Evolutionary conservation across 2,329 filamentous ascomycete species (phyloP), one percentile per base, ranked within the genome.

Genomic region (Verticillium longisporum): DNA sequence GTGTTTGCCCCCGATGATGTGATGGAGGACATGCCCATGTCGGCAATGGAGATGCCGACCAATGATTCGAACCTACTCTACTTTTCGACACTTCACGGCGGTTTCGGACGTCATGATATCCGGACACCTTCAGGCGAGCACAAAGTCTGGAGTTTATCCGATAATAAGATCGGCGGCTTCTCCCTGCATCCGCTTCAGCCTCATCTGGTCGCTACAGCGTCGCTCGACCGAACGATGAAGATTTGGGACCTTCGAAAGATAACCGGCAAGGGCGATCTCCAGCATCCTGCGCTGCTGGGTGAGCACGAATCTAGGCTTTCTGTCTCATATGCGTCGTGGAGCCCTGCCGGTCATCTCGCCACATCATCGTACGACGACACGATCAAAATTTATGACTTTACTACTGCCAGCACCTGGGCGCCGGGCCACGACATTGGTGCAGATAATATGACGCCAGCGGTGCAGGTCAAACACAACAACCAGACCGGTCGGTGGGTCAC

Each of bases 161-260:
- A 96, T 59, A 93, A 96, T 73, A 99, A 99, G 71, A 97, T 99
- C 60, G 95, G 95, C 18, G 95, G 95, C 0, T 98, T 98, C 74
- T 90, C 88, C 0, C 75, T 97, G 1, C 88, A 96, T 68, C 94
- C 95, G 0, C 73, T 88, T 0, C 83, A 92, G 2, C 88, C 92
- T 0, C 90, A 98, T 69, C 84, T 97, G 4, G 75, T 97, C 0
- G 92, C 92, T 0, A 98, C 95, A 0, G 95, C 93, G 0, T 96
- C 91, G 0, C 80, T 99, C 0, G 95, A 99, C 71, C 85, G 94
- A 2, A 96, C 88, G 0, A 77, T 99, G 68, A 94, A 93, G 68
- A 83, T 99, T 3, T 99, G 95, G 95, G 95, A 99, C 68, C 69
- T 97, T 50, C 85, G 95, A 33, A 94, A 91, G 64, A 89, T 96